A percentile compares a stretch with the other conserved stretches of the same genome.
Conservation (phyloP, 441 rosid species). For the Eutrema salsugineum region DNA sequence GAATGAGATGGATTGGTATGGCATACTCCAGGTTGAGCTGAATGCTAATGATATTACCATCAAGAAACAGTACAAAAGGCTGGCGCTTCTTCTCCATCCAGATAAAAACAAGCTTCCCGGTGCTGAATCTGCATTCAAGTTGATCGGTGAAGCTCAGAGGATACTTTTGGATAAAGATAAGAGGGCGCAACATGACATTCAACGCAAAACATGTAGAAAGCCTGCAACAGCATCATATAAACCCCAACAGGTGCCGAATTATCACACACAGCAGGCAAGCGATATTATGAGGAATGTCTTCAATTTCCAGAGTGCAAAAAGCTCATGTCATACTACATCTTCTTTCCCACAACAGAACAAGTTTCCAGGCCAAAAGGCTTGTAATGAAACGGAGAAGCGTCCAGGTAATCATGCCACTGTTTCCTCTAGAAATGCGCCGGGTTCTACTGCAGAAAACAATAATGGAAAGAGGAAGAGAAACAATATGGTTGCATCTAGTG, state of each 20-base stretch:
- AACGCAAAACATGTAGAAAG: conserved; percentile 36
- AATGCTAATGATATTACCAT: conserved; percentile 60
- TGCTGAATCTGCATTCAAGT: conserved; percentile 93
- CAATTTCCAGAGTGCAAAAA: conserved; percentile 33
- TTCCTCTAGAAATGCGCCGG: conserved; percentile 32
- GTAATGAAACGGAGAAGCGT: conserved; percentile 39
- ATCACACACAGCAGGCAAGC: conserved; percentile 15
- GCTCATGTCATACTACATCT: conserved; percentile 33
- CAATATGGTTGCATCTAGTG: conserved; percentile 54
- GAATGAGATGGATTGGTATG: conserved; percentile 87
- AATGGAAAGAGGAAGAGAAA: conserved; percentile 50
- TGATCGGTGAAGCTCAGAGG: conserved; percentile 91
- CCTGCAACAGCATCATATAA: conserved; percentile 43
- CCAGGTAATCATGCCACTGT: conserved; percentile 32
- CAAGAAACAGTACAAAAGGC: conserved; percentile 86
- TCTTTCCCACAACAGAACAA: conserved; percentile 37
- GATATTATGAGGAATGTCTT: conserved; percentile 28
- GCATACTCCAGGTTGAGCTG: conserved; percentile 72
- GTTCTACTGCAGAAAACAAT: conserved; percentile 36
- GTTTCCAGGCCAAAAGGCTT: conserved; percentile 38
- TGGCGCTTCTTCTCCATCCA: conserved; percentile 92
- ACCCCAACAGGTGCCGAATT: conserved; percentile 35
- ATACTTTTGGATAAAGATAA: conserved; percentile 68
- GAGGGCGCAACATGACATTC: conserved; percentile 55
- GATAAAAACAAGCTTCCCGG: conserved; percentile 96